Evolutionary conservation across 345 rosid genomes (phyloP).

Genomic region (Arabidopsis thaliana): DNA sequence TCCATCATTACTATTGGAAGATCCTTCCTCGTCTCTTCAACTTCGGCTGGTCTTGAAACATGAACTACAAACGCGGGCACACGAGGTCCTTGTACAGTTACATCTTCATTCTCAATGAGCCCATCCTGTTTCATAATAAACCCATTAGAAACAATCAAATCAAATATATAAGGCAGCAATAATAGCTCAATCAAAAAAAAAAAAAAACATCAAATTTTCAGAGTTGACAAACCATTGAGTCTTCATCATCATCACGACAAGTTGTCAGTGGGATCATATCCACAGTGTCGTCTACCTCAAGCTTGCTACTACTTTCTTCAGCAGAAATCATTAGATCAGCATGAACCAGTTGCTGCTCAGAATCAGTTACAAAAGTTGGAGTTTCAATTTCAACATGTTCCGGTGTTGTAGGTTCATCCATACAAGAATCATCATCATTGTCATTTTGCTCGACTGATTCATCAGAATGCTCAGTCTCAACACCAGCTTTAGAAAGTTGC

Average conservation of each 20-base stretch:
- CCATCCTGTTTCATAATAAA: slow-evolving; percentile 49
- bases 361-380: slow-evolving; percentile 26
- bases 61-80: slow-evolving; percentile 64
- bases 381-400: slow-evolving; percentile 28
- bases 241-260: slow-evolving; percentile 36
- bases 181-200: not conserved
- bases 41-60: slow-evolving; percentile 73
- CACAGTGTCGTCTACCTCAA: not conserved
- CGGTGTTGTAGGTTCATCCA: slow-evolving; percentile 28
- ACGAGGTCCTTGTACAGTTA: slow-evolving; percentile 44
- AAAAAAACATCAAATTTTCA: not conserved
- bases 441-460: slow-evolving; percentile 33
- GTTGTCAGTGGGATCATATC: slow-evolving; percentile 17
- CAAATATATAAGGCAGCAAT: not conserved
- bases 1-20: slow-evolving; percentile 98
- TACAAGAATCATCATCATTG: slow-evolving; percentile 22
- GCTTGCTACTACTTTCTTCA: slow-evolving; percentile 32
- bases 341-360: slow-evolving; percentile 28
- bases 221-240: slow-evolving; percentile 47
- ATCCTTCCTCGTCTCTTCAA: slow-evolving; percentile 73
- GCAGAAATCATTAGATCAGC: slow-evolving; percentile 33
- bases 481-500: slow-evolving; percentile 66
- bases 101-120: slow-evolving; percentile 37
- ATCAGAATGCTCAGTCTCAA: slow-evolving; percentile 45
- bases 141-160: slow-evolving; percentile 6